Conservation (phyloP, 2,329 filamentous ascomycete species). For the Nothophaeocryptopus gaeumannii region DNA sequence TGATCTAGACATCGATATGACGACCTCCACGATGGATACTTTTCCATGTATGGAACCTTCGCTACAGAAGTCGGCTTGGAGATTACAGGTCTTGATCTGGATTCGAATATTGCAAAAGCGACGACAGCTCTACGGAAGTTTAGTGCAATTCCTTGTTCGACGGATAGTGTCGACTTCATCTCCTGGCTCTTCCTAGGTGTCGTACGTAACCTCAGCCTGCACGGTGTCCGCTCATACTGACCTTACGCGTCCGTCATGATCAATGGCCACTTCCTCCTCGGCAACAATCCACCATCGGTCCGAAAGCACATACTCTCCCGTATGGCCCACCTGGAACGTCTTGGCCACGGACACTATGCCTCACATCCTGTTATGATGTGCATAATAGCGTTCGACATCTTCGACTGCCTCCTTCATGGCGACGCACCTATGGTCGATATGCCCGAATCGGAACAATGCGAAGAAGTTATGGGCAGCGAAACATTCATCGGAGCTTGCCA, state of each 20-base stretch:
- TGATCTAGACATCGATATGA: neutral
- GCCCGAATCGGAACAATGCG: neutral
- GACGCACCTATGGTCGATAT: constrained; percentile 4
- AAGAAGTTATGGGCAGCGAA: neutral
- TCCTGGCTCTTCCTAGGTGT: constrained; percentile 9
- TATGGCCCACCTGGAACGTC: neutral
- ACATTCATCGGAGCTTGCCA: neutral
- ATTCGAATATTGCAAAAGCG: neutral
- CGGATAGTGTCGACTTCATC: neutral
- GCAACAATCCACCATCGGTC: constrained; percentile 2
- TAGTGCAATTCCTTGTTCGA: neutral
- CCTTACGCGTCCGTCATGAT: neutral
- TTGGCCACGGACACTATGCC: neutral
- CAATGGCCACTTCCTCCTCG: constrained; percentile 6
- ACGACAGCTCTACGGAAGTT: constrained; percentile 6
- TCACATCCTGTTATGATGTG: constrained; percentile 4
- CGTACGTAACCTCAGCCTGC: too few species aligned
- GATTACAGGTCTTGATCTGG: constrained; percentile 1
- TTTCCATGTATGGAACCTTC: constrained; percentile 6
- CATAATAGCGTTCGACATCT: constrained; percentile 4
- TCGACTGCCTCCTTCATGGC: constrained; percentile 3
- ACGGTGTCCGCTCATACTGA: too few species aligned
- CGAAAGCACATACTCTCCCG: constrained; percentile 3
- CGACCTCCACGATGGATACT: constrained; percentile 8
- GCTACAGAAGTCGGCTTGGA: neutral